Evolutionary conservation across 805 yeast species (phyloP), one percentile per base, ranked within the genome.

Genomic region (Millerozyma acaciae): DNA sequence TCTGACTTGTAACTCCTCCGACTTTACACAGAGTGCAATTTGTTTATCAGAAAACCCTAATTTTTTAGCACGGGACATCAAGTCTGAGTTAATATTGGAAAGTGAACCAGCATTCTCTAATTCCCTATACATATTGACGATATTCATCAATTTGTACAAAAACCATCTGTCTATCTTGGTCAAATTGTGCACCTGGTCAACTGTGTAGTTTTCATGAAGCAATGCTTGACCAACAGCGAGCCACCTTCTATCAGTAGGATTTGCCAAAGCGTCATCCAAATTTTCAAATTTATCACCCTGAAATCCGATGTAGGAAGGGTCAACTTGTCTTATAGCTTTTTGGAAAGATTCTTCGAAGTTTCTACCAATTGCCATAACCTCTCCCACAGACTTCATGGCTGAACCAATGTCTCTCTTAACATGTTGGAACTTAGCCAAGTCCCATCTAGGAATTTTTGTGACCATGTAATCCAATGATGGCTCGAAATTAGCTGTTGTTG

Each of bases 361-460:
- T 62, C 98, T 76, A 54, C 98, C 98, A 54, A 90, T 86, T 47
- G 90, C 76, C 98, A 90, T 90, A 33, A 93, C 97, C 63, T 90
- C 98, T 71, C 98, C 98, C 45, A 90, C 97, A 42, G 97, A 88
- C 68, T 90, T 90, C 98, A 90, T 90, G 19, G 96, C 79, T 2
- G 97, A 88, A 7, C 93, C 83, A 49, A 90, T 76, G 57, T 80
- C 73, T 33, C 85, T 80, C 14, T 95, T 84, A 23, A 90, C 97
- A 59, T 96, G 76, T 41, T 90, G 85, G 67, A 90, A 90, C 67
- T 90, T 90, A 72, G 85, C 84, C 67, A 90, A 76, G 67, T 90
- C 98, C 98, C 98, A 90, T 69, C 97, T 79, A 62, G 98, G 98
- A 62, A 90, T 93, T 76, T 90, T 90, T 34, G 87, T 95, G 44